Conservation (phyloP, 257 asterid species). For the Gynochthodes officinalis region DNA sequence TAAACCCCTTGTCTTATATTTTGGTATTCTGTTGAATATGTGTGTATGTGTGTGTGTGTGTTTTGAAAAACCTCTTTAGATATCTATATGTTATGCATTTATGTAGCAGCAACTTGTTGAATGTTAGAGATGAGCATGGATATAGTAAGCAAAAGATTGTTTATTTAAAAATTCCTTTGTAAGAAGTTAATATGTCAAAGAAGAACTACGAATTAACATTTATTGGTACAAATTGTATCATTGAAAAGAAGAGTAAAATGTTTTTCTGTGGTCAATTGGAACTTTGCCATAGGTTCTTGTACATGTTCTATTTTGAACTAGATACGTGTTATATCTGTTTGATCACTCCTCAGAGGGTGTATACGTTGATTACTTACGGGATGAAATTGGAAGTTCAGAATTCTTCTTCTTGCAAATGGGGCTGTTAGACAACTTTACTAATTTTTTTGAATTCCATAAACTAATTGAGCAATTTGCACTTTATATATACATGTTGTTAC, state of each 20-base stretch:
- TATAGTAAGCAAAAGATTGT: neutral
- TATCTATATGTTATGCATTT: neutral
- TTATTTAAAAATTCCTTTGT: neutral
- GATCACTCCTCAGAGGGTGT: too few relatives aligned
- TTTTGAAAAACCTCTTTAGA: too few relatives aligned
- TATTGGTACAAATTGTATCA: neutral
- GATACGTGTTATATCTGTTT: neutral
- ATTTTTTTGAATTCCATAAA: neutral
- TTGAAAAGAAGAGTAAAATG: too few relatives aligned
- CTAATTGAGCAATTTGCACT: neutral
- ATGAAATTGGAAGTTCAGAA: neutral
- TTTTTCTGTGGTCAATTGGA: too few relatives aligned
- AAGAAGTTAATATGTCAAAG: neutral
- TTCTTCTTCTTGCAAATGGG: neutral
- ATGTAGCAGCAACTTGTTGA: neutral
- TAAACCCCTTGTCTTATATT: neutral
- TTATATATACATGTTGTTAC: neutral
- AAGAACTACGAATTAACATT: neutral
- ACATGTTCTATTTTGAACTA: too few relatives aligned
- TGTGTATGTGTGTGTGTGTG: neutral
- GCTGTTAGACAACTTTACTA: neutral
- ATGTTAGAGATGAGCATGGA: neutral
- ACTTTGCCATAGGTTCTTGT: too few relatives aligned
- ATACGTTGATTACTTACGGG: neutral
- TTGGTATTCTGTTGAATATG: neutral